These are phyloP conservation scores for Mycena albidolilacea DNA, from an alignment of 768 basidiomycete species.

Conservation along the genomic window DNA sequence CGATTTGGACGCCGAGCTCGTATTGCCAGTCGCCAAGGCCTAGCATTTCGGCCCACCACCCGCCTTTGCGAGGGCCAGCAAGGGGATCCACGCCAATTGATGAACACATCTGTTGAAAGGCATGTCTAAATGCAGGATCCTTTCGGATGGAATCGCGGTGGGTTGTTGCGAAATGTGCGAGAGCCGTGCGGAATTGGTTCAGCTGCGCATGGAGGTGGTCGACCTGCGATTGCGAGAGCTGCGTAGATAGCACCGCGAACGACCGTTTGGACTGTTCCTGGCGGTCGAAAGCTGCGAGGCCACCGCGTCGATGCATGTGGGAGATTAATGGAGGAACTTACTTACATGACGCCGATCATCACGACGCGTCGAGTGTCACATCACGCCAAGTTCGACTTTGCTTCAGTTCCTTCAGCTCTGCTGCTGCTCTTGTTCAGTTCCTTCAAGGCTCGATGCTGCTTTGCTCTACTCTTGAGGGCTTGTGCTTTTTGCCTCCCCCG, in stretches of 20 bases:
- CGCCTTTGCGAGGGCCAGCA: conserved; percentile 86
- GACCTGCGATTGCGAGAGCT: conserved; percentile 83
- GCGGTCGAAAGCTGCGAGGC: conserved; percentile 91
- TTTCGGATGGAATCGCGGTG: conserved; percentile 88
- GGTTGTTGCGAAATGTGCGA: conserved; percentile 83
- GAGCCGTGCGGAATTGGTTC: conserved; percentile 84
- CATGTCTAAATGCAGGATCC: conserved; percentile 90
- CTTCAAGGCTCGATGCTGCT: neutral
- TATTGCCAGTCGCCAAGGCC: conserved; percentile 95
- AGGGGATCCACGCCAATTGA: conserved; percentile 96
- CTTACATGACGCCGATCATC: too few relatives aligned
- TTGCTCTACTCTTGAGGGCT: neutral
- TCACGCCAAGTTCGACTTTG: too few relatives aligned
- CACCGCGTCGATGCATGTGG: conserved; percentile 83
- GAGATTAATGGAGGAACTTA: too few relatives aligned
- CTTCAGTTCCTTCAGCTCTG: too few relatives aligned
- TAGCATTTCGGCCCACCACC: conserved; percentile 93
- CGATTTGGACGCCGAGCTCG: conserved; percentile 95
- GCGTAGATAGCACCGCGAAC: conserved; percentile 85
- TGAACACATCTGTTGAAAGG: conserved; percentile 96
- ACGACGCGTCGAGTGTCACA: too few relatives aligned
- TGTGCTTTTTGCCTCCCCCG: too few relatives aligned
- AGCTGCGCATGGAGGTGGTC: conserved; percentile 87
- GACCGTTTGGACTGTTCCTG: conserved; percentile 86
- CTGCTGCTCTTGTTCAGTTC: neutral